Evolutionary conservation across 2,329 filamentous ascomycete species (phyloP), one percentile per base, ranked within the genome.

Genomic region (Thelonectria rubi): DNA sequence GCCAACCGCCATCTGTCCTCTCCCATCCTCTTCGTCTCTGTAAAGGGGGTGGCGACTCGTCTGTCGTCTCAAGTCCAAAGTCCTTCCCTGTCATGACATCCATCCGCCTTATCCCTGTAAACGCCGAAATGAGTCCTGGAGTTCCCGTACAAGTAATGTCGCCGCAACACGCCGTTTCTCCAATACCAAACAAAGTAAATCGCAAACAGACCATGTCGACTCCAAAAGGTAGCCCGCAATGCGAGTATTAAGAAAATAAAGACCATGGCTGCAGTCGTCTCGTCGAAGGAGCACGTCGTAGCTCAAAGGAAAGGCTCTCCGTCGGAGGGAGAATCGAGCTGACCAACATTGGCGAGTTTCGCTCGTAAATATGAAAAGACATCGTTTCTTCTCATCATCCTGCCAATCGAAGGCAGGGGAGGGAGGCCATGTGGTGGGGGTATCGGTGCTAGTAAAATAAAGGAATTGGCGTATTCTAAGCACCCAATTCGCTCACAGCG

Each of bases 401-500:
- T 15, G 12, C 18, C 21, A n/a, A 12, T 37, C 40, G 20, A 15
- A n/a, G 21, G 40, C 53, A 21, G 40, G 5, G 26, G 26, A 30
- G 37, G 17, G 17, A 5, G 17, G 5, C 42, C 9, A 14, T 21
- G 17, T 12, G 11, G 8, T 45, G 6, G 4, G 4, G 3, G 12
- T 18, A 48, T 2, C 42, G 18, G 30, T 48, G 8, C 17, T 14
- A 34, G 17, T 43, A 48, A 14, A 20, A 5, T 34, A 40, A 24
- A 5, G 26, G 37, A 7, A 34, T 39, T 14, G 21, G 17, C 20
- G 24, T 14, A 15, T 62, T 70, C 45, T 47, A 78, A 46, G 74
- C 73, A 34, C 75, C 76, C 45, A 78, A 60, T 50, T 78, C 76
- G 58, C 71, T 75, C n/a, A 78, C 75, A 10, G 76, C 72, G 56